These are phyloP conservation scores for Candida anutae DNA, from an alignment of 1,139 yeast species.

Conservation along the genomic window DNA sequence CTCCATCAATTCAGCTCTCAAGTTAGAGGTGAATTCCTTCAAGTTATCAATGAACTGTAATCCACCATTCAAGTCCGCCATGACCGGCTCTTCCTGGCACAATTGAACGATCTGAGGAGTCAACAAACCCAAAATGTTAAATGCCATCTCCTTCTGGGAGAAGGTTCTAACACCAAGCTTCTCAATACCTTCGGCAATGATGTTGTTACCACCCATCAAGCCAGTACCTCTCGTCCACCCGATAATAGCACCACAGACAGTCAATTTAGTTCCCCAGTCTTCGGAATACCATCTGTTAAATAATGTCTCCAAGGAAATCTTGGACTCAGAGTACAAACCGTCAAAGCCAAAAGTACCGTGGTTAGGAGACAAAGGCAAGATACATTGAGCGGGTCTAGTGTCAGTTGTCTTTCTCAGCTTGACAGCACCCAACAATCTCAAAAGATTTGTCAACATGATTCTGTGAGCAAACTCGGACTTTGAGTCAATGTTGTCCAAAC, in stretches of 20 bases:
- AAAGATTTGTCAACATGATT: slow-evolving; percentile 91
- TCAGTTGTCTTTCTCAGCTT: slow-evolving; percentile 80
- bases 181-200: slow-evolving; percentile 96
- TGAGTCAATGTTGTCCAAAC: slow-evolving; percentile 86
- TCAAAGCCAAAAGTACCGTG: slow-evolving; percentile 98
- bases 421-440: slow-evolving; percentile 86
- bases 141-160: slow-evolving; percentile 98
- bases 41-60: slow-evolving; percentile 88
- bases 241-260: slow-evolving; percentile 95
- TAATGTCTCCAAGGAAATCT: slow-evolving; percentile 87
- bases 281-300: slow-evolving; percentile 99
- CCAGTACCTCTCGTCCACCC: slow-evolving; percentile 99
- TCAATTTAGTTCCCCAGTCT: slow-evolving; percentile 90
- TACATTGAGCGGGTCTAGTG: slow-evolving; percentile 97
- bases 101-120: slow-evolving; percentile 78
- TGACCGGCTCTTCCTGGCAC: slow-evolving; percentile 89
- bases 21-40: slow-evolving; percentile 76
- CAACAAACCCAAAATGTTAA: slow-evolving; percentile 89
- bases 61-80: slow-evolving; percentile 99
- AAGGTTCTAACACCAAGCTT: slow-evolving; percentile 93
- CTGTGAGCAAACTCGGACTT: slow-evolving; percentile 97
- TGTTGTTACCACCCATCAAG: slow-evolving; percentile 93
- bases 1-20: slow-evolving; percentile 76
- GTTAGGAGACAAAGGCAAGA: slow-evolving; percentile 94
- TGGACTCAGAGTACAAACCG: slow-evolving; percentile 96